Evolutionary conservation across 306 rosid species (phyloP), one percentile per base, ranked within the genome.

Genomic region (Dryas octopetala): DNA sequence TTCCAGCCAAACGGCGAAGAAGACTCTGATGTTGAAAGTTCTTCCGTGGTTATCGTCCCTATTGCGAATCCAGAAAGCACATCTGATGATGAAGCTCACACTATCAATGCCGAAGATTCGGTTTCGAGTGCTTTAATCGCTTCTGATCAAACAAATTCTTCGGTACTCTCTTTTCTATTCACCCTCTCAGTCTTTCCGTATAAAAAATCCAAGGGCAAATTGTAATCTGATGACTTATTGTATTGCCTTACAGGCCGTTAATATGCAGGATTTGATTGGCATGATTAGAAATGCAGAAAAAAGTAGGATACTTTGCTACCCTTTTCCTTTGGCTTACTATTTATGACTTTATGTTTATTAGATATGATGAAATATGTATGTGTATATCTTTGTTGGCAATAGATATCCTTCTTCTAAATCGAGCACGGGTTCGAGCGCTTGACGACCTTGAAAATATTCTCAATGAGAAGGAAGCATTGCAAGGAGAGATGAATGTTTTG

Each of bases 341-440:
- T 83, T 62, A 68, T 61, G 14, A 69, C 57, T 66, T 28, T 26
- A n/a, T 71, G 62, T 55, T 48, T 70, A 12, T 78, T 66, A 17
- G 75, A 73, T 62, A 7, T 65, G 73, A 52, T 76, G 78, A 75
- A 62, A 53, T 78, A 4, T 65, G 43, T 60, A 23, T 78, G 17
- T 52, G 62, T 48, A 15, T 60, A 23, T 70, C 44, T 70, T 86
- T 50, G 77, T 78, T 73, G 68, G 75, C 52, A 74, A 52, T 59
- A 95, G 99, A 95, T 79, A 84, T 95, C 79, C 93, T 81, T 83
- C 89, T 92, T 73, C 81, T 95, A 70, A 95, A 95, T 81, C 90
- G 78, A 66, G 97, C 96, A 45, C 91, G 99, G 49, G 84, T 92
- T 46, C 83, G 62, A 68, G 93, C 93, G 23, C 90, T 88, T 65